Evolutionary conservation across 495 filamentous ascomycete species (phyloP), one percentile per base, ranked within the genome.

Genomic region (Chlorociboria aeruginascens): DNA sequence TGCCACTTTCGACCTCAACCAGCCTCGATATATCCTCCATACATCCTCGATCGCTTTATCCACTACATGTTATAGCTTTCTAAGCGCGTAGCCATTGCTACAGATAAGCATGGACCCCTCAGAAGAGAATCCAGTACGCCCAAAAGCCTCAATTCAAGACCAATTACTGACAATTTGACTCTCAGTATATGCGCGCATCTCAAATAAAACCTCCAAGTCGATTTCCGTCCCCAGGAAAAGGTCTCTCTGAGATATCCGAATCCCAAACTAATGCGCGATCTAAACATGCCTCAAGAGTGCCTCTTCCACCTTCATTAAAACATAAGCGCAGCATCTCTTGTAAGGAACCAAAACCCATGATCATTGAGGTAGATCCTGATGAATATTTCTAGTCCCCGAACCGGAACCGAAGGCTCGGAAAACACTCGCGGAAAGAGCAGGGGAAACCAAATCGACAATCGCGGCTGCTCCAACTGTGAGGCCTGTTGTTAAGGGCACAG

Each of bases 261-360:
- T 84, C 85, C 3, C 71, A 79, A 46, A 78, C 68, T 51, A 92
- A 92, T 66, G 68, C 77, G 49, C 79, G 85, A 50, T 72, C 77
- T 11, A 70, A 71, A 10, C 45, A 37, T 3, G 61, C 63, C 25
- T 61, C 70, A 30, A 64, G 71, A 48, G 67, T 70, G 33, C 76
- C 80, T 25, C 72, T 70, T 25, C 58, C 66, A 16, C 42, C 49
- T 8, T 46, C 41, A 17, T 25, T 63, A 20, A 71, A 71, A 53
- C 68, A 70, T 47, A 63, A 58, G 53, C 9, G 54, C 44, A 25
- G 55, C 50, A 10, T 25, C 32, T 40, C 44, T 8, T 52, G 52
- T 54, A 49, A 43, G 48, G 52, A 8, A 36, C 13, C 30, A 38
- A 8, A 14, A 20, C 8, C 6, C 1, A 14, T 35, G 30, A 29